These are phyloP conservation scores for Nannizzia gypsea DNA, from an alignment of 2,329 filamentous ascomycete species.

Conservation along the genomic window DNA sequence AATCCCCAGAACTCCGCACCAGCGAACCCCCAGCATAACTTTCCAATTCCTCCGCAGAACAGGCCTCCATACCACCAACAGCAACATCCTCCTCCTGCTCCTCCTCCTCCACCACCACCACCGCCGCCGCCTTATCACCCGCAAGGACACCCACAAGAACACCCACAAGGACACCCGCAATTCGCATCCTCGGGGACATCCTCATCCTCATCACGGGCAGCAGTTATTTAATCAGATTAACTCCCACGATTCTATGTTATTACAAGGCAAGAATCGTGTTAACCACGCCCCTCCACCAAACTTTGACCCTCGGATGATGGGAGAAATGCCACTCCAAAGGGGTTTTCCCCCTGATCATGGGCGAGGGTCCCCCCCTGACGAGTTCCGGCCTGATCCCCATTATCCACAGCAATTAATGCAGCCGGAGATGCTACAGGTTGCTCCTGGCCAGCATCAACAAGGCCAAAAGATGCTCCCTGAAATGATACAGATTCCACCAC, in stretches of 20 bases:
- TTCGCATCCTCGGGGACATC: not conserved
- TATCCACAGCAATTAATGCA: not conserved
- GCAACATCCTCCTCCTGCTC: too few species aligned
- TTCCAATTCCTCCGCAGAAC: not conserved
- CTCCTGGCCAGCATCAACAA: not conserved
- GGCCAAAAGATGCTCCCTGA: not conserved
- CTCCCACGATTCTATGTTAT: not conserved
- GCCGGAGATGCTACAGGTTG: not conserved
- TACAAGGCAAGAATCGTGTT: conserved; percentile 4
- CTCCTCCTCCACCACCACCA: too few species aligned
- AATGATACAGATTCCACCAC: conserved; percentile 2
- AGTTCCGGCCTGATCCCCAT: not conserved
- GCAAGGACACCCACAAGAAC: too few species aligned
- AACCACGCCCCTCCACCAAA: not conserved
- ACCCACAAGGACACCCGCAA: not conserved
- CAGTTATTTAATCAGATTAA: not conserved
- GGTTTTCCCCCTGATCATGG: not conserved
- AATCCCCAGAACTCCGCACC: not conserved
- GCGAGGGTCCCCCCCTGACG: not conserved
- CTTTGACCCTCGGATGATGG: not conserved
- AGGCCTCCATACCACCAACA: not conserved
- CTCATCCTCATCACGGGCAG: conserved; percentile 1
- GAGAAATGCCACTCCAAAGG: not conserved
- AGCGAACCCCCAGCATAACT: not conserved
- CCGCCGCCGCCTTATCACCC: too few species aligned